Base-by-base conservation (phyloP, 2,329 filamentous ascomycete species). In the Penicillium hordei region DNA sequence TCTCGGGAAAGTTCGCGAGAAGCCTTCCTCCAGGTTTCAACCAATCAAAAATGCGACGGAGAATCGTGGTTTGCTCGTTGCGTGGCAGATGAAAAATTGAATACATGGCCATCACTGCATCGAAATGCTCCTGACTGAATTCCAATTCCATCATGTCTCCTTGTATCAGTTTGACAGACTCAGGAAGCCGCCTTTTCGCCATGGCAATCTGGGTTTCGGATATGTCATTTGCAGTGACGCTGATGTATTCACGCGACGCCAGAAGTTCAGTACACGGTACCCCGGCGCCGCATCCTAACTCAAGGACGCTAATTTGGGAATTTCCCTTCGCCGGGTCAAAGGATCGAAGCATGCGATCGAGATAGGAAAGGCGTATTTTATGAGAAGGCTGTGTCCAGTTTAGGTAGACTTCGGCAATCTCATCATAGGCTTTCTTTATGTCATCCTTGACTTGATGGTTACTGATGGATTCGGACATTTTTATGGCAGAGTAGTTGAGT, bases 51-150 rank as follows among this genome's bases (percentile, higher is more conserved):
- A 84, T 76, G 38, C 76, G 74, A n/a, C 52, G 38, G 23, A 86
- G 62, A 55, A 85, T 73, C 23, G 68, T 68, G 0, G 61, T 69
- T 69, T 86, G 83, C 65, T 85, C 82, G 1, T 70, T 69, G 6
- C 77, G 75, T 1, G 82, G 81, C 5, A 86, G 75, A 62, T 86
- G 83, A 51, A 84, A 79, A 51, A 86, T 67, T 34, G 79, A 82
- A 68, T 83, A 85, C 63, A 86, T 78, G 0, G 72, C 83, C 1
- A 81, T 63, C 1, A 84, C 76, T 5, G 78, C 81, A 57, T 84
- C 77, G 55, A 86, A 75, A 0, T 72, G 71, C 0, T 44, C 67
- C 0, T 61, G 57, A 0, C 55, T 58, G 57, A 80, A 78, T 1
- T 66, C 52, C 1, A 81, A 66, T 0, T 56, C 60, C 57, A 75